phyloP scores from a whole-genome alignment of 768 basidiomycete species.

The Lentinula boryana region DNA sequence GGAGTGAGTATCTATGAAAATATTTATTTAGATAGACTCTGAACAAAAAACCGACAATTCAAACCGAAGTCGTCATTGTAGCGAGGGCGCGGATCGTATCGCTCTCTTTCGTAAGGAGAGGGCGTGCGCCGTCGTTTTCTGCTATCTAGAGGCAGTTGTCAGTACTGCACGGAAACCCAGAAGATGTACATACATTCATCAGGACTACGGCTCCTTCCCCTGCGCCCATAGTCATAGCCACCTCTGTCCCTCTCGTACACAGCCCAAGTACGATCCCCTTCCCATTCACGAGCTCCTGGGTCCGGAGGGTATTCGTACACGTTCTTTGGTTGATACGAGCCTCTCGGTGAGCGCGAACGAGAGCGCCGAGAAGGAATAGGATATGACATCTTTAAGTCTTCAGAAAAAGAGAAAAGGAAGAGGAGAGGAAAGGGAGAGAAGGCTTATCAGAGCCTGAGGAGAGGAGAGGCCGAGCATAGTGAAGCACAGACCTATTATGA shows the following conservation, averaged over 20 bases:
- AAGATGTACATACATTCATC: slow-evolving; percentile 52
- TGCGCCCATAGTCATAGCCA: slow-evolving; percentile 61
- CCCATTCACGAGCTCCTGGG: slow-evolving; percentile 59
- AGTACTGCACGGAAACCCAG: not conserved
- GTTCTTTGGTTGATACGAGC: slow-evolving; percentile 49
- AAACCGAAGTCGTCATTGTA: slow-evolving; percentile 81
- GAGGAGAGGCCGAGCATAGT: slow-evolving; percentile 82
- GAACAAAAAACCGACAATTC: slow-evolving; percentile 12
- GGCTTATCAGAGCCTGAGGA: slow-evolving; percentile 66
- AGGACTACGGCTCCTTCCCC: slow-evolving; percentile 76
- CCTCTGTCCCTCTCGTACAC: slow-evolving; percentile 65
- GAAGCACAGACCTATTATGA: slow-evolving; percentile 89
- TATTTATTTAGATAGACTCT: slow-evolving; percentile 9
- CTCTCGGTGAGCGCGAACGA: slow-evolving; percentile 77
- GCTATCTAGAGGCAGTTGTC: slow-evolving; percentile 31
- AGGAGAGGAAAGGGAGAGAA: slow-evolving; percentile 48
- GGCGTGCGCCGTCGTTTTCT: slow-evolving; percentile 77
- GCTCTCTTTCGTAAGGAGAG: slow-evolving; percentile 78
- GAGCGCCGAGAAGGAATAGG: slow-evolving; percentile 72
- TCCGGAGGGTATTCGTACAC: slow-evolving; percentile 54
- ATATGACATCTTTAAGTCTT: slow-evolving; percentile 69
- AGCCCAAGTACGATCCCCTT: slow-evolving; percentile 59
- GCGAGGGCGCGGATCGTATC: slow-evolving; percentile 78
- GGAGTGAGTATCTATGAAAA: slow-evolving; percentile 53
- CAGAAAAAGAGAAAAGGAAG: slow-evolving; percentile 28